phyloP scores from a whole-genome alignment of 441 rosid genomes.

The Euphorbia corollata region DNA sequence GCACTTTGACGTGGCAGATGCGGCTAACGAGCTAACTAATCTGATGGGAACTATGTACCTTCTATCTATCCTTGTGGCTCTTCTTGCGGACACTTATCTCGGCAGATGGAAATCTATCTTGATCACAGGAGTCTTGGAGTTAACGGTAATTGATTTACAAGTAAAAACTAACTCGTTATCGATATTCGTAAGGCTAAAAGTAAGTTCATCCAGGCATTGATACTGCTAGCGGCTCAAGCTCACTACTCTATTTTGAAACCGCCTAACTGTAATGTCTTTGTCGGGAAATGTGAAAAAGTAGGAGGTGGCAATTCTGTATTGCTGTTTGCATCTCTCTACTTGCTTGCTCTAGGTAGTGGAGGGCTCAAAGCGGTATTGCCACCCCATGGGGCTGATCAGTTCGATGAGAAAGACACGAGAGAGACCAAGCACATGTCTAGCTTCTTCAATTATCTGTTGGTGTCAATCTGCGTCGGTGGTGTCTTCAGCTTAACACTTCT shows the following conservation, averaged over 20 bases:
- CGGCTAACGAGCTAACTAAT: conserved; percentile 54
- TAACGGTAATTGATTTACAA: conserved; percentile 30
- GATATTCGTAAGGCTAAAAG: not conserved
- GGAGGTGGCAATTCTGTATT: conserved; percentile 31
- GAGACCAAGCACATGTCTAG: conserved; percentile 48
- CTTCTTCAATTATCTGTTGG: conserved; percentile 46
- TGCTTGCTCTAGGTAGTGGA: conserved; percentile 38
- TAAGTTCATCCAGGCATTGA: conserved; percentile 33
- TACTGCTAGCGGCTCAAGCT: conserved; percentile 46
- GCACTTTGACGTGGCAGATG: conserved; percentile 51
- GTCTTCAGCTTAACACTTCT: conserved; percentile 41
- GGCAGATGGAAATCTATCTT: conserved; percentile 47
- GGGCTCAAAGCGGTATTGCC: conserved; percentile 52
- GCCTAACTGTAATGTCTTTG: conserved; percentile 34
- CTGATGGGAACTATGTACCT: conserved; percentile 44
- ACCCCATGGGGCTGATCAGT: conserved; percentile 56
- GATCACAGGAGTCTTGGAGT: conserved; percentile 40
- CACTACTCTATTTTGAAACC: conserved; percentile 43
- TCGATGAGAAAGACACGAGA: conserved; percentile 40
- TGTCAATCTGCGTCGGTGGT: conserved; percentile 35
- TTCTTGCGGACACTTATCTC: conserved; percentile 40
- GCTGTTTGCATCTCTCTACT: conserved; percentile 39
- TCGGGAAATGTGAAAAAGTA: conserved; percentile 34
- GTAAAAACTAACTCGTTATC: not conserved
- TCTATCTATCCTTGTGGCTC: conserved; percentile 37